phyloP scores from a whole-genome alignment of 2,329 filamentous ascomycete genomes.

The Aureobasidium uvarum region DNA sequence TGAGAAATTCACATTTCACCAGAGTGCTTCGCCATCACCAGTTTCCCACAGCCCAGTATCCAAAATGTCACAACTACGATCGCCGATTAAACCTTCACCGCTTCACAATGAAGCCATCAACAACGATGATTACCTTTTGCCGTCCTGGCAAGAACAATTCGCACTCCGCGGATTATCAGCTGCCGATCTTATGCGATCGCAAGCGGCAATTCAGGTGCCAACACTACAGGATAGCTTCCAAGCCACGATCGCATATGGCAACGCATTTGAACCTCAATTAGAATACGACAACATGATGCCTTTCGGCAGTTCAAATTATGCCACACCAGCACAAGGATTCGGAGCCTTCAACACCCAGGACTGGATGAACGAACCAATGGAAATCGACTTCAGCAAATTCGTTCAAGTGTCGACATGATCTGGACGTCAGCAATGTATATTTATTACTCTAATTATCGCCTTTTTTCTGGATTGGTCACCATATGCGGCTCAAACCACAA shows the following conservation, averaged over 20 bases:
- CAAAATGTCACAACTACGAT: conserved; percentile 29
- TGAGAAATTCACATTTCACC: conserved; percentile 35
- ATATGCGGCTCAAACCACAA: conserved; percentile 12
- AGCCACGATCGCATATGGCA: conserved; percentile 6
- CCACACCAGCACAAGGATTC: conserved; percentile 8
- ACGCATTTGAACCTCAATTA: conserved; percentile 1
- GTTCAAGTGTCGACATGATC: conserved; percentile 31
- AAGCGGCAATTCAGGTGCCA: conserved; percentile 30
- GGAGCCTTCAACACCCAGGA: conserved; percentile 21
- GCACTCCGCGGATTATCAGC: neutral
- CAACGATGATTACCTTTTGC: conserved; percentile 28
- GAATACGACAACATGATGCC: conserved; percentile 26
- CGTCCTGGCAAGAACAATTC: conserved; percentile 27
- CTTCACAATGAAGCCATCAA: conserved; percentile 27
- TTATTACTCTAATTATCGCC: conserved; percentile 12
- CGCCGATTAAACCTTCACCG: conserved; percentile 34
- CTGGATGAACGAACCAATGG: conserved; percentile 32
- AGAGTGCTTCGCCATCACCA: conserved; percentile 33
- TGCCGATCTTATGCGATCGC: conserved; percentile 31
- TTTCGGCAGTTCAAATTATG: conserved; percentile 10
- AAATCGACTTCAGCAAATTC: conserved; percentile 37
- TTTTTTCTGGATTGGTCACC: conserved; percentile 15
- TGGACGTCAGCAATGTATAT: neutral
- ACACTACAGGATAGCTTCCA: conserved; percentile 11
- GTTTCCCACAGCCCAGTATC: conserved; percentile 33